These are phyloP conservation scores for Solanum chiquidenum DNA, from an alignment of 257 asterid species.

Conservation along the genomic window DNA sequence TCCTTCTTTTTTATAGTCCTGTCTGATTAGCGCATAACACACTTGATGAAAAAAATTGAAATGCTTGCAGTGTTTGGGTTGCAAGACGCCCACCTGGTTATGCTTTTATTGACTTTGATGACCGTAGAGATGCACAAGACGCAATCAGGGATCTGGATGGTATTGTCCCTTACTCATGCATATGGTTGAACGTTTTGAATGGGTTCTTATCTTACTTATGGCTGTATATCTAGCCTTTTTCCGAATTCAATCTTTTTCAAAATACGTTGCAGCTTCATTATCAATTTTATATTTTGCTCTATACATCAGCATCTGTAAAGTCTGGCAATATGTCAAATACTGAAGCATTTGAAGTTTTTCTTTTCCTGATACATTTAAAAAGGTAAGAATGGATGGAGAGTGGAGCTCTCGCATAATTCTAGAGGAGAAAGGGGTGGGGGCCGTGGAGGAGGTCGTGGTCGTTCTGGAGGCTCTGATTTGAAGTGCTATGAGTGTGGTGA, in stretches of 20 bases:
- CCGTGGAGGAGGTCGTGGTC: conserved; percentile 69
- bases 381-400: conserved; percentile 99
- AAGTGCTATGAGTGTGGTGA: conserved; percentile 96
- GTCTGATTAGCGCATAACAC: neutral
- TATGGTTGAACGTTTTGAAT: neutral
- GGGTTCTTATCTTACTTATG: neutral
- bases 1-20: neutral
- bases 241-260: neutral
- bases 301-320: neutral
- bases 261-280: neutral
- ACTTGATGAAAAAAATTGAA: neutral
- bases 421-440: conserved; percentile 65
- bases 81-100: conserved; percentile 97
- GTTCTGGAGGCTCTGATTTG: conserved; percentile 62
- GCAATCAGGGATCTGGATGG: conserved; percentile 84
- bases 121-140: conserved; percentile 85
- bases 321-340: neutral
- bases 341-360: neutral
- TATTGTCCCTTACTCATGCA: conserved; percentile 4
- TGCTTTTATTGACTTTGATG: conserved; percentile 91
- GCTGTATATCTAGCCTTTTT: neutral
- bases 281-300: neutral
- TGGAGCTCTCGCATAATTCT: conserved; percentile 87
- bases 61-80: conserved; percentile 83
- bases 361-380: neutral